Evolutionary conservation across 148 eudicot genomes (phyloP), one percentile per base, ranked within the genome.

Genomic region (Gaultheria prostrata): DNA sequence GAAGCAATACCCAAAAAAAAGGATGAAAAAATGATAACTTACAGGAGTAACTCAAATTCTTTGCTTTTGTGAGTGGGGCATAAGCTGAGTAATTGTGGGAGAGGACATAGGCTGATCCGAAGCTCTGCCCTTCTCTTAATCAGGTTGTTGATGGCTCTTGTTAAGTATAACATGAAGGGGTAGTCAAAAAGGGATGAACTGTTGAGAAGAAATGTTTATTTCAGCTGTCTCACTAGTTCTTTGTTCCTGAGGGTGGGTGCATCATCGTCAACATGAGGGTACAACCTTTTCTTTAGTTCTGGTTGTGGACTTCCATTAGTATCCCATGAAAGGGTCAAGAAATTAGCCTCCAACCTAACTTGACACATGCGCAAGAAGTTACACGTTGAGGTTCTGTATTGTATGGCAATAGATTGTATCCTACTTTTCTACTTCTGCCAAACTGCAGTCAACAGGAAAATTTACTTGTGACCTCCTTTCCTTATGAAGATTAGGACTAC

Each of bases 11-110:
- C 10, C 65, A 59, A 59, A 59, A 59, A 24, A 59, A 8, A n/a
- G 69, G 30, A 61, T 61, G 69, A n/a, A 61, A 61, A 61, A 61
- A 61, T n/a, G 69, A 61, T 61, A 59, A 59, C 69, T 24, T 61
- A 59, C 65, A 21, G 61, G 2, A 17, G 24, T 59, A 21, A 59
- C 65, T 21, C 65, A 59, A 59, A 7, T 20, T 10, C 10, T 7
- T 59, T 59, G 65, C 8, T 21, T 8, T 20, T 59, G 65, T 59
- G 26, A 21, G 65, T 59, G 65, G 65, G 61, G 21, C 65, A 59
- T 59, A 59, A 59, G 72, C 14, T 67, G 65, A 59, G 26, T 21
- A 20, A 57, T 21, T 59, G 65, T 59, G 65, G 9, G 26, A 3
- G 11, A 26, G 65, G 59, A 5, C 59, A 54, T 54, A 54, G 6